phyloP scores from a whole-genome alignment of 129 eudicot species.

The Helianthus tuberosus region DNA sequence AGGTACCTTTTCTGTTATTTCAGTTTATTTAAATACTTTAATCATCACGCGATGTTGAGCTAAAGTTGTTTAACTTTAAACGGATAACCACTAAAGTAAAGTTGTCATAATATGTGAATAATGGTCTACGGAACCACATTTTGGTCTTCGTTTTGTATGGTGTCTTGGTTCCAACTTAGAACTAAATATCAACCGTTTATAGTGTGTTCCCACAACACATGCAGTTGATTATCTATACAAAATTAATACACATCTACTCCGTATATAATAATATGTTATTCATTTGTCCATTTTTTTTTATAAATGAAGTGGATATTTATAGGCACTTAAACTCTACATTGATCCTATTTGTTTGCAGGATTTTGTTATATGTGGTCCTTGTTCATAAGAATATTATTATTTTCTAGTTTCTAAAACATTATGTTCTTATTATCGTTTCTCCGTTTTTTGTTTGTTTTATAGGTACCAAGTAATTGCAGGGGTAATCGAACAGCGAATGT shows the following conservation, averaged over 20 bases:
- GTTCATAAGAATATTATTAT: background rate
- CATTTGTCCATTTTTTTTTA: background rate
- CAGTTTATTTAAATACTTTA: background rate
- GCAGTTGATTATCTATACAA: background rate
- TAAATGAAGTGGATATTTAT: no score
- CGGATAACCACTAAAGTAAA: slow-evolving; percentile 5
- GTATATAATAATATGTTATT: background rate
- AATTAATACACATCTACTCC: background rate
- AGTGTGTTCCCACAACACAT: background rate
- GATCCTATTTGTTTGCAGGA: no score
- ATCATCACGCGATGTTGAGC: slow-evolving; percentile 2
- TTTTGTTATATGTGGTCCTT: no score
- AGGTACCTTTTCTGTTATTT: slow-evolving; percentile 51
- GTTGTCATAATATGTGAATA: background rate
- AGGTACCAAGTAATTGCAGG: slow-evolving; percentile 96
- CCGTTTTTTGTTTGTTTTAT: background rate
- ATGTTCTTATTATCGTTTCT: background rate
- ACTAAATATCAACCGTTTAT: background rate
- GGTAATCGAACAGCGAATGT: slow-evolving; percentile 72
- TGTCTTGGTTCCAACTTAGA: background rate
- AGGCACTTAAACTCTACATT: no score
- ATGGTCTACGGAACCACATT: background rate
- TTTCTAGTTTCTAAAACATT: background rate
- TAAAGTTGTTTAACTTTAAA: slow-evolving; percentile 9
- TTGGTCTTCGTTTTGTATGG: background rate